These are phyloP conservation scores for Zygosaccharomyces lentus DNA, from an alignment of 805 yeast genomes.

Conservation along the genomic window DNA sequence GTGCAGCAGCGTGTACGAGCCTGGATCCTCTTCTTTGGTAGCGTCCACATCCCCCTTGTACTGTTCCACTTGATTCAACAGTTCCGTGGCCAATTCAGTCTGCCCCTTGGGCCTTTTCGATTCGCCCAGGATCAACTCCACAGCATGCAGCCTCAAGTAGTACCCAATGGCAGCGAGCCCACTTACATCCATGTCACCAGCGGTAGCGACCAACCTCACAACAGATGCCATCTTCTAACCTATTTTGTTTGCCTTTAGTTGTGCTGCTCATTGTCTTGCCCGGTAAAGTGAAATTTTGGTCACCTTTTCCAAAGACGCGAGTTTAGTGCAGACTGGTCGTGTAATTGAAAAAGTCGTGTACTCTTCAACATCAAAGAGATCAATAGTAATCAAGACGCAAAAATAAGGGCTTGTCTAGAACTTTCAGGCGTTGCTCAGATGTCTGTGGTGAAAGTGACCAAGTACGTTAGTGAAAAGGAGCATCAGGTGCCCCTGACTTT, in stretches of 20 bases:
- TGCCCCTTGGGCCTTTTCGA: conserved; percentile 53
- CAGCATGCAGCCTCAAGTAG: conserved; percentile 51
- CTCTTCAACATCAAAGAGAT: conserved; percentile 2
- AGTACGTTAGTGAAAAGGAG: conserved; percentile 13
- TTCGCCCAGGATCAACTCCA: conserved; percentile 61
- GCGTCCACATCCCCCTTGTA: conserved; percentile 41
- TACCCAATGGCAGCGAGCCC: conserved; percentile 30
- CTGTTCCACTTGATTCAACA: conserved; percentile 69
- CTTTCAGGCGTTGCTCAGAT: conserved; percentile 7
- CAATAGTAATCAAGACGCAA: neutral
- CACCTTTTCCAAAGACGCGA: neutral
- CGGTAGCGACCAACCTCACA: conserved; percentile 17
- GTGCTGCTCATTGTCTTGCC: neutral
- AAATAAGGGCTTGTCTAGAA: neutral
- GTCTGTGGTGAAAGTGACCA: conserved; percentile 20
- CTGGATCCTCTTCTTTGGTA: conserved; percentile 30
- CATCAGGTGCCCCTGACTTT: conserved; percentile 18
- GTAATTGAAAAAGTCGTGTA: conserved; percentile 5
- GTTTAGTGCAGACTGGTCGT: neutral
- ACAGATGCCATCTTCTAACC: neutral
- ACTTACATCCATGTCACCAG: conserved; percentile 25
- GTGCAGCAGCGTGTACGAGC: conserved; percentile 41
- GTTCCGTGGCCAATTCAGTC: conserved; percentile 52
- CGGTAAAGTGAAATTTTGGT: neutral
- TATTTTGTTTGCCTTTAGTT: neutral